These are phyloP conservation scores for Perkinsela sp. DNA, from an alignment of 208 protist genomes.

Conservation along the genomic window DNA sequence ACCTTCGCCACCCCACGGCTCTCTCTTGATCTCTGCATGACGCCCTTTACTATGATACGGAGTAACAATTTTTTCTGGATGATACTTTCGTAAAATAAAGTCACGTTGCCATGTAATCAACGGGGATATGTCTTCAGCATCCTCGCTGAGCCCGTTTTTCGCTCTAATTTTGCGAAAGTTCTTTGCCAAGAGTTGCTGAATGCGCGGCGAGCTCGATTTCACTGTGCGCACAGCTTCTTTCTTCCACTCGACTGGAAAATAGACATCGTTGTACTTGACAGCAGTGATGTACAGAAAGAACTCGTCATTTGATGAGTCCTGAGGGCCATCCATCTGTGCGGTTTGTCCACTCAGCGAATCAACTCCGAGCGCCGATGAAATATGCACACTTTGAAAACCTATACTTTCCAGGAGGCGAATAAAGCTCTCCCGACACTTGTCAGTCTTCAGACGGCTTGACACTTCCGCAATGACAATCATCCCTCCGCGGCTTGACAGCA, in stretches of 20 bases:
- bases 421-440: background rate
- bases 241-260: background rate
- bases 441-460: background rate
- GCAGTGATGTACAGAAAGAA: background rate
- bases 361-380: background rate
- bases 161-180: too few species aligned
- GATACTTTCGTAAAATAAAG: background rate
- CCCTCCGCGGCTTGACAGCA: background rate
- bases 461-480: background rate
- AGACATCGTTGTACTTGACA: background rate
- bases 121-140: background rate
- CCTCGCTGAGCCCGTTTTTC: too few species aligned
- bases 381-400: background rate
- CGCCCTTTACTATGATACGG: background rate
- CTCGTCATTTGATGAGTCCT: background rate
- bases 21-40: background rate
- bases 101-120: background rate
- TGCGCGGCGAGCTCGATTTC: too few species aligned
- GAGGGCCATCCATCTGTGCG: background rate
- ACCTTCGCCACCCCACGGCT: too few species aligned
- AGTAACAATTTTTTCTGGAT: background rate
- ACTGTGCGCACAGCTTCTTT: too few species aligned
- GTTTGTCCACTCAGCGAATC: background rate
- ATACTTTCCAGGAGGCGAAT: background rate
- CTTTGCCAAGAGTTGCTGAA: too few species aligned